Base-by-base conservation (phyloP, 2,329 filamentous ascomycete genomes). In the Lecanosticta acicola region DNA sequence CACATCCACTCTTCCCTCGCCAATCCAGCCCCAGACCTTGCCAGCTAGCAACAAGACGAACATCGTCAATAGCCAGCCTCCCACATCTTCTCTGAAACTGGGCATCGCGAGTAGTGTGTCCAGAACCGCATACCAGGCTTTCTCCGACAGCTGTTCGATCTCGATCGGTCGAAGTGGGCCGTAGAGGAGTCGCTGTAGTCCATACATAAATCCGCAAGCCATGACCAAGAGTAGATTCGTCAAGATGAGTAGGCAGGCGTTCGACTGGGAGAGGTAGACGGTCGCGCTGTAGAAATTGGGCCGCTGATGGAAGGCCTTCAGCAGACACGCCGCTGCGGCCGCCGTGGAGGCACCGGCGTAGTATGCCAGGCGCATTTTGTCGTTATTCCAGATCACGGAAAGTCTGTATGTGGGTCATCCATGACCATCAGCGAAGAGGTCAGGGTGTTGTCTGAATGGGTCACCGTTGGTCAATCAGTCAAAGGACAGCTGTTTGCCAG, bases 1-100 rank as follows among this genome's bases (percentile, higher is more conserved):
- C 36, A 93, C 80, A 65, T 98, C 94, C 44, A 98, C 88, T 43
- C 94, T 80, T 18, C 91, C 91, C 65, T 96, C 91, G 42, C 87
- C 89, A 56, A 98, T 95, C 93, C 94, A 98, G 45, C 89, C 87
- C 90, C 94, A 98, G 39, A 98, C 85, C 70, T 97, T 97, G 44
- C 90, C 90, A 3, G 89, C 91, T 38, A 98, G 79, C 32, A 98
- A 77, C 19, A 84, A 83, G 13, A 94, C 87, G 67, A 98, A 97
- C 90, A 98, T 97, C 60, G 93, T 82, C 48, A 98, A 74, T 62
- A 97, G 95, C 83, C 89, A 94, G 34, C 85, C 86, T 36, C 93
- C 91, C 14, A 98, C 82, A 65, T 97, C 90, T 53, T 96, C 93
- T 36, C 93, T 79, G 68, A 98, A 97, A 55, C 95, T 95, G 21